Conservation (phyloP, 2,329 filamentous ascomycete genomes). For the Penicillium sp. region DNA sequence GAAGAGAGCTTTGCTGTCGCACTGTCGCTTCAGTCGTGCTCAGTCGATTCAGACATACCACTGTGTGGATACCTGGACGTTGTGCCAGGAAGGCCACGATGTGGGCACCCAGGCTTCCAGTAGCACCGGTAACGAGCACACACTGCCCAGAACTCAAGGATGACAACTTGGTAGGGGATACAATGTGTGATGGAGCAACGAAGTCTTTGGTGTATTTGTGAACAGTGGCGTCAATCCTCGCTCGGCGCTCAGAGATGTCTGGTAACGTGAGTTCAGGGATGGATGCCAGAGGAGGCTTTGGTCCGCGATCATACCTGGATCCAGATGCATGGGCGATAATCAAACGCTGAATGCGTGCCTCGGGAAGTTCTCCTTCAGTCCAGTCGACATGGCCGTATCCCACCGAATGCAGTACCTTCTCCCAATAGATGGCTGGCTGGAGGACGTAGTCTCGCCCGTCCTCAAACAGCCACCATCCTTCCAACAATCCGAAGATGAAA, state of each 20-base stretch:
- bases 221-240: not conserved
- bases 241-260: not conserved
- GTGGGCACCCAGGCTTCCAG: too few relatives aligned
- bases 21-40: too few relatives aligned
- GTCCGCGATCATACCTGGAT: too few relatives aligned
- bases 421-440: conserved; percentile 19
- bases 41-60: too few relatives aligned
- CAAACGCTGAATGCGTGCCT: conserved; percentile 25
- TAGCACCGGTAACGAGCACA: too few relatives aligned
- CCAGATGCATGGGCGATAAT: conserved; percentile 20
- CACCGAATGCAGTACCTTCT: conserved; percentile 26
- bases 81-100: too few relatives aligned
- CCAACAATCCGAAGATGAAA: conserved; percentile 40
- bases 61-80: too few relatives aligned
- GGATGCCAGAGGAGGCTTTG: too few relatives aligned
- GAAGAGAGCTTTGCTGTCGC: not conserved
- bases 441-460: conserved; percentile 32
- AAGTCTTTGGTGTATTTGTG: not conserved
- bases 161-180: too few relatives aligned
- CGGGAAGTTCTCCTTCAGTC: conserved; percentile 33
- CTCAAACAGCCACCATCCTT: conserved; percentile 44
- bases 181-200: too few relatives aligned
- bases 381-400: conserved; percentile 37
- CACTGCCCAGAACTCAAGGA: too few relatives aligned
- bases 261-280: not conserved